Evolutionary conservation across 306 rosid species (phyloP).

Genomic region (Mucuna pruriens): DNA sequence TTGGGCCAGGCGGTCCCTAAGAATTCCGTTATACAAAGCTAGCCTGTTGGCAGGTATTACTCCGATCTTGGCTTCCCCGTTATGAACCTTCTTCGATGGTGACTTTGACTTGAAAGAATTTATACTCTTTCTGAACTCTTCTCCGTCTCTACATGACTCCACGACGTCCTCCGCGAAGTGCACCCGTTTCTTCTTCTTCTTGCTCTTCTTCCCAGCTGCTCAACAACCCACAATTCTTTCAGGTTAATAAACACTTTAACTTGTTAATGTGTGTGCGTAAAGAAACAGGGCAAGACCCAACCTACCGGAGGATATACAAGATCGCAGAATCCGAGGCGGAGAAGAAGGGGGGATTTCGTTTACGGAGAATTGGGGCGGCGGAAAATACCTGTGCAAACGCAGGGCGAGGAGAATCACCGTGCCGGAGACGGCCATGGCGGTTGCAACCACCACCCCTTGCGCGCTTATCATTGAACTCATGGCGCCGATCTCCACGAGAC

Average conservation of each 20-base stretch:
- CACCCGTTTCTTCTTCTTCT: slow-evolving; percentile 66
- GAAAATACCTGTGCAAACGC: slow-evolving; percentile 65
- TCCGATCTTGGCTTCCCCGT: slow-evolving; percentile 36
- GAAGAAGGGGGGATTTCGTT: slow-evolving; percentile 39
- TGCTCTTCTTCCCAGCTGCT: slow-evolving; percentile 58
- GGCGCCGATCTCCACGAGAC: too few relatives aligned
- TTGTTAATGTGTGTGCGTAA: background rate
- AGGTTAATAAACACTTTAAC: too few relatives aligned
- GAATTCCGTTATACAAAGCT: slow-evolving; percentile 88
- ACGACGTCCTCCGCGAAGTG: slow-evolving; percentile 83
- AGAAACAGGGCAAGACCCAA: background rate
- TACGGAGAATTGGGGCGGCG: slow-evolving; percentile 47
- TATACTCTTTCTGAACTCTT: slow-evolving; percentile 70
- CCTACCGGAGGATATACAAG: slow-evolving; percentile 86
- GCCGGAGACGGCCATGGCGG: slow-evolving; percentile 99
- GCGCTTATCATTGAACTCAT: slow-evolving; percentile 71
- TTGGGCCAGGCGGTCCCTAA: slow-evolving; percentile 74
- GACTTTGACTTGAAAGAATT: too few relatives aligned
- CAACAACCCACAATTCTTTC: slow-evolving; percentile 1
- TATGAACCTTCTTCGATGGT: slow-evolving; percentile 29
- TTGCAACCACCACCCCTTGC: slow-evolving; percentile 89
- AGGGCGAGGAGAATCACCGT: slow-evolving; percentile 88
- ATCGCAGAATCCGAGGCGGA: slow-evolving; percentile 61
- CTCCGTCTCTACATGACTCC: slow-evolving; percentile 69
- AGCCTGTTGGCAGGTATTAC: slow-evolving; percentile 86